phyloP scores from a whole-genome alignment of 1,139 yeast species.

The Komagataea norvegica region DNA sequence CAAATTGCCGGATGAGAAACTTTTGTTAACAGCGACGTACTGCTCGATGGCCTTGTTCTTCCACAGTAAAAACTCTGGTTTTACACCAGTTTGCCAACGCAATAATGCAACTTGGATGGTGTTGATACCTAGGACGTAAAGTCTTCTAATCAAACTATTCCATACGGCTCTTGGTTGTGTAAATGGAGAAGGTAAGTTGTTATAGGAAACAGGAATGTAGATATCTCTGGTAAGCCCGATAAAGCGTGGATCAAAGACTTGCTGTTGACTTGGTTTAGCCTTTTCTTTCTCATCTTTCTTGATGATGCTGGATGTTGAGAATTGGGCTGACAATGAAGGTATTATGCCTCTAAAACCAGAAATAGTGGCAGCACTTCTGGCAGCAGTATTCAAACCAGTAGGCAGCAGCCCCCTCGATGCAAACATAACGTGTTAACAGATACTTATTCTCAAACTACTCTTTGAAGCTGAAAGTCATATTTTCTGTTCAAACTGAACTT shows the following conservation, averaged over 20 bases:
- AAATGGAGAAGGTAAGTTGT: constrained; percentile 41
- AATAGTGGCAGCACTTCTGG: not conserved
- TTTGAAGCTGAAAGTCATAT: no score
- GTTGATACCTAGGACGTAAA: constrained; percentile 54
- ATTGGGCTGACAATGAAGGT: constrained; percentile 2
- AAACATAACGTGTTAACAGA: no score
- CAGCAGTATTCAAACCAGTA: not conserved
- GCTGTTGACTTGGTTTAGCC: constrained; percentile 15
- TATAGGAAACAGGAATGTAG: constrained; percentile 45
- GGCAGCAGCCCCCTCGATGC: not conserved
- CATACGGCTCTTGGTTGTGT: constrained; percentile 37
- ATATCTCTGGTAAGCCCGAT: constrained; percentile 44
- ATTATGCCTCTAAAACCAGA: constrained; percentile 1
- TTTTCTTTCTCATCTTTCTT: constrained; percentile 8
- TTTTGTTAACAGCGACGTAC: constrained; percentile 61
- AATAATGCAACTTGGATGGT: constrained; percentile 61
- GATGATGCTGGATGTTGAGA: constrained; percentile 5
- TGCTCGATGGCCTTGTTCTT: constrained; percentile 66
- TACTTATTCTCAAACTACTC: no score
- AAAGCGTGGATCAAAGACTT: constrained; percentile 35
- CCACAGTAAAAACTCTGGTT: constrained; percentile 66
- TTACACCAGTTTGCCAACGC: constrained; percentile 57
- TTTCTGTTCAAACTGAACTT: no score
- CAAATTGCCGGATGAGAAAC: constrained; percentile 53
- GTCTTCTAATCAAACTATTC: constrained; percentile 42